Evolutionary conservation across 1,284 basidiomycete species (phyloP).

Genomic region (Sporisorium sorghi): DNA sequence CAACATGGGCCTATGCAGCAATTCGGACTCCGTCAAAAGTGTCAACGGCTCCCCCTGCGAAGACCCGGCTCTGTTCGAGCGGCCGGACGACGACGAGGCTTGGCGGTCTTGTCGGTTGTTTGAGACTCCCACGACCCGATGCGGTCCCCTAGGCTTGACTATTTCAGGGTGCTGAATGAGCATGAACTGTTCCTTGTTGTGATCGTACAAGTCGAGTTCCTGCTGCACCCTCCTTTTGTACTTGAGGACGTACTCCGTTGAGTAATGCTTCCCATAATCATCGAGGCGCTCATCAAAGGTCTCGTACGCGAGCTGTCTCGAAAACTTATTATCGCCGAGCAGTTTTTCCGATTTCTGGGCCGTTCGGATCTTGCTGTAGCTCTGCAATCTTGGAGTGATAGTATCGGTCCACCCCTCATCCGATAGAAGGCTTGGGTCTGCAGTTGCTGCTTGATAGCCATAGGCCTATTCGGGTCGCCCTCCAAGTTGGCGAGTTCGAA

Average conservation of each 20-base stretch:
- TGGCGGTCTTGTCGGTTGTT: too few relatives aligned
- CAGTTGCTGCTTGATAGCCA: slow-evolving; percentile 7
- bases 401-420: slow-evolving; percentile 22
- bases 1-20: too few relatives aligned
- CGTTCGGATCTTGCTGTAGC: background rate
- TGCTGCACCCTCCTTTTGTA: background rate
- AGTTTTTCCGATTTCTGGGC: too few relatives aligned
- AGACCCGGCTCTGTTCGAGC: too few relatives aligned
- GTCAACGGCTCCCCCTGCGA: too few relatives aligned
- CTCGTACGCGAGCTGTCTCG: background rate
- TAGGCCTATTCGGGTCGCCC: slow-evolving; percentile 2
- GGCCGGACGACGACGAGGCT: too few relatives aligned
- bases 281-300: background rate
- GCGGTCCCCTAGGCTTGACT: too few relatives aligned
- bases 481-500: slow-evolving; percentile 4
- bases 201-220: background rate
- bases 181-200: background rate
- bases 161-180: background rate
- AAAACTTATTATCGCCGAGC: background rate
- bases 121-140: too few relatives aligned
- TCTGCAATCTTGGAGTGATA: background rate
- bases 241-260: background rate
- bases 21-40: too few relatives aligned
- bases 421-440: slow-evolving; percentile 31
- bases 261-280: background rate